Evolutionary conservation across 768 basidiomycete species (phyloP).

Genomic region (Multifurca ochricompacta): DNA sequence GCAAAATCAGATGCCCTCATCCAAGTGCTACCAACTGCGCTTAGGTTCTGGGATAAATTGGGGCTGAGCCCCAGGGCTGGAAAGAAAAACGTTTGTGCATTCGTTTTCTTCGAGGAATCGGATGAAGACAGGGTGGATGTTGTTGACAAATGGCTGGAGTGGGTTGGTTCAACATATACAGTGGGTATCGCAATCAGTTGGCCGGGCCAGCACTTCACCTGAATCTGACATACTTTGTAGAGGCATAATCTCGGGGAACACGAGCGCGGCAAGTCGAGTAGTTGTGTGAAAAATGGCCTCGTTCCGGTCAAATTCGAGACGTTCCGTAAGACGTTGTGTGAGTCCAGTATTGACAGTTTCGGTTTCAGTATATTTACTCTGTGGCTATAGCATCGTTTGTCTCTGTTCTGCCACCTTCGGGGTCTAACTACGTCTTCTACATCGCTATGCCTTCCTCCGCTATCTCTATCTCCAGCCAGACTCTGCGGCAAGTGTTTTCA

Average conservation of each 20-base stretch:
- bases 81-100: conserved; percentile 59
- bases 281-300: conserved; percentile 47
- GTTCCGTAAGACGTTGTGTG: conserved; percentile 60
- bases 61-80: conserved; percentile 66
- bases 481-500: conserved; percentile 62
- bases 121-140: conserved; percentile 38
- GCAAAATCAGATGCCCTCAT: conserved; percentile 62
- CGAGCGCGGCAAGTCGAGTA: conserved; percentile 40
- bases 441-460: conserved; percentile 53
- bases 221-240: conserved; percentile 31
- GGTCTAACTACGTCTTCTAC: conserved; percentile 53
- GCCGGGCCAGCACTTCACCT: neutral
- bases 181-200: conserved; percentile 36
- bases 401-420: conserved; percentile 32
- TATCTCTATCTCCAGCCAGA: conserved; percentile 56
- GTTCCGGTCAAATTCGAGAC: conserved; percentile 60
- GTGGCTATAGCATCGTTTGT: conserved; percentile 42
- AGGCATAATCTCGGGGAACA: conserved; percentile 55
- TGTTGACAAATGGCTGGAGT: conserved; percentile 54
- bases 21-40: conserved; percentile 59
- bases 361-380: conserved; percentile 1
- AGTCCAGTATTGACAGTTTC: conserved; percentile 13
- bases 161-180: conserved; percentile 45
- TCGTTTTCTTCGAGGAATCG: conserved; percentile 60
- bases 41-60: conserved; percentile 83